Conservation (phyloP, 2,329 filamentous ascomycete species). For the Alternaria conjuncta region DNA sequence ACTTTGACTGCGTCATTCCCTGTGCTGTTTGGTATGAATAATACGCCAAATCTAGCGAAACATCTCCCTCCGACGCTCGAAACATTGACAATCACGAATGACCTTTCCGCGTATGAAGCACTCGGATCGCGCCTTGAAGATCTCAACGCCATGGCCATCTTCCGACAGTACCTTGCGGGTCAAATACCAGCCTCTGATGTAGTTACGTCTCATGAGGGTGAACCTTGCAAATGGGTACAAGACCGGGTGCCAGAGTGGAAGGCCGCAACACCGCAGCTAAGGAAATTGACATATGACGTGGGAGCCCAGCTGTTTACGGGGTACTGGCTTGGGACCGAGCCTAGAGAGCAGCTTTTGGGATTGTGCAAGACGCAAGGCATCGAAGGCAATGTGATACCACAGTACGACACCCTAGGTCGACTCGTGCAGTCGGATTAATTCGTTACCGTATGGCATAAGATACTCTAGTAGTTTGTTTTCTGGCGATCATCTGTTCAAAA, state of each 20-base stretch:
- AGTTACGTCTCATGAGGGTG: neutral
- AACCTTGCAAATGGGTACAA: neutral
- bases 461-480: conserved; percentile 24
- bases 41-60: neutral
- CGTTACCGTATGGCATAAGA: neutral
- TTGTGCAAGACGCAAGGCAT: neutral
- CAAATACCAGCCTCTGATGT: neutral
- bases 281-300: conserved; percentile 3
- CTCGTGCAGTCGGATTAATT: neutral
- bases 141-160: neutral
- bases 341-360: neutral
- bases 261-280: conserved; percentile 4
- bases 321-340: neutral
- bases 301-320: neutral
- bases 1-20: neutral
- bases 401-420: neutral
- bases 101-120: neutral
- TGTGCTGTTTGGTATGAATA: neutral
- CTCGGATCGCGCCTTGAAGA: neutral
- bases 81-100: neutral
- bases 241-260: conserved; percentile 2
- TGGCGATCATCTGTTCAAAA: conserved; percentile 24
- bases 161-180: neutral
- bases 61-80: neutral
- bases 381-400: neutral